Percentiles rank a stretch among this genome's conserved stretches.
These are phyloP conservation scores for Syzygium malaccense DNA, from an alignment of 441 rosid species.

Conservation along the genomic window DNA sequence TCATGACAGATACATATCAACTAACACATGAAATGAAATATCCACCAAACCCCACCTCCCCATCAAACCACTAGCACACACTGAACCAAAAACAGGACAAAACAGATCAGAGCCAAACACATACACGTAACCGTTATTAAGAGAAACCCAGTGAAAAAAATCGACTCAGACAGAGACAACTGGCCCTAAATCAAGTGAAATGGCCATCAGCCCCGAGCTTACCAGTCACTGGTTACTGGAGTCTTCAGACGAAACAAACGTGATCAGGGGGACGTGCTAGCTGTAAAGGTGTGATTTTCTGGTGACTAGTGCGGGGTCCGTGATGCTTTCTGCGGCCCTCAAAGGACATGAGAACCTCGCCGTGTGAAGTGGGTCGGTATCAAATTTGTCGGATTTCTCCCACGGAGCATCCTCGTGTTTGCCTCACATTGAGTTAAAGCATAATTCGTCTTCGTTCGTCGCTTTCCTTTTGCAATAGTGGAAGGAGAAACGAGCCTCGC, in stretches of 20 bases:
- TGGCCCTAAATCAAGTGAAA: neutral
- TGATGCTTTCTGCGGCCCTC: neutral
- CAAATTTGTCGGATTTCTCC: neutral
- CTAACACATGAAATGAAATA: neutral
- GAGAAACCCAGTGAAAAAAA: neutral
- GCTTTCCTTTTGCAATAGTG: neutral
- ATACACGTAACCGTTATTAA: neutral
- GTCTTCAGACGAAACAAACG: neutral
- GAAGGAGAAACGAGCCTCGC: neutral
- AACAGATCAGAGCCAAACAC: neutral
- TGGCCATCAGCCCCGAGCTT: neutral
- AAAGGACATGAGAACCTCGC: neutral
- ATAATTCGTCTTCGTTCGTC: neutral
- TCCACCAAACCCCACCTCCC: neutral
- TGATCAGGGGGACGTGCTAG: neutral
- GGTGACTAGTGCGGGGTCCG: neutral
- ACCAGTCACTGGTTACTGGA: neutral
- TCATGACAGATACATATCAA: neutral
- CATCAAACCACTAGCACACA: neutral
- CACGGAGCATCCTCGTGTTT: neutral
- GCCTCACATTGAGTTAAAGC: neutral
- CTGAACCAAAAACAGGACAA: neutral
- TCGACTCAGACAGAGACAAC: neutral
- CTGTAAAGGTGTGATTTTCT: neutral
- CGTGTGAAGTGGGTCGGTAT: neutral